phyloP scores from a whole-genome alignment of 176 grass and related monocot genomes.

The Oryza rufipogon region DNA sequence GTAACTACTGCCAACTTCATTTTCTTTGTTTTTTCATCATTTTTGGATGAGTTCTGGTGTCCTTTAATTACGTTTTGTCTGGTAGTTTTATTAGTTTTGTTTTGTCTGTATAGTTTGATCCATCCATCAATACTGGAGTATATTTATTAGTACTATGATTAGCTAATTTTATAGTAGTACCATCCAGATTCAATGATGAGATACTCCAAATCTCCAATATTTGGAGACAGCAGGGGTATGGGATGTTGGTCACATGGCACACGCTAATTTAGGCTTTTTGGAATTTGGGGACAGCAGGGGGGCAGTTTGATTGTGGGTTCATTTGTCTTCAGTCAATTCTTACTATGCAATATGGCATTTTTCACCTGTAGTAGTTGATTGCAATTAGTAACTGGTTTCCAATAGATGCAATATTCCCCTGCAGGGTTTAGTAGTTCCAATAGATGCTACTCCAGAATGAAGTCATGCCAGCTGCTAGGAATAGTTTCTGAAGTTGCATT shows the following conservation, averaged over 20 bases:
- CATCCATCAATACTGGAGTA: background rate
- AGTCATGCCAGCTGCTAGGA: background rate
- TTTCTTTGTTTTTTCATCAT: background rate
- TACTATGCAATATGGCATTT: background rate
- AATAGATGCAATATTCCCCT: background rate
- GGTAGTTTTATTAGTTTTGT: too few relatives aligned
- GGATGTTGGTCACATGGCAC: background rate
- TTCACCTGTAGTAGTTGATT: background rate
- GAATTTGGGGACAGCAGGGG: background rate
- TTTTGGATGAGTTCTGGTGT: conserved; percentile 4
- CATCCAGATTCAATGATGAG: background rate
- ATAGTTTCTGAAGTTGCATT: background rate
- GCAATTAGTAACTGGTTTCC: background rate
- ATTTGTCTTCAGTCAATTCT: background rate
- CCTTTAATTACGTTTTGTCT: background rate
- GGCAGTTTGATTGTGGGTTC: background rate
- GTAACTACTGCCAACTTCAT: conserved; percentile 37
- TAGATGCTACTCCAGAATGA: background rate
- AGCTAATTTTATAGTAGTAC: background rate
- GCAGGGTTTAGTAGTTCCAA: background rate
- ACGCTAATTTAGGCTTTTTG: conserved; percentile 9
- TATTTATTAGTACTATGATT: background rate
- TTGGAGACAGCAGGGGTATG: too few relatives aligned
- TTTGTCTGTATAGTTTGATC: background rate
- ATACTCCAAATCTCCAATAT: background rate